Percentiles rank a stretch among this genome's conserved stretches.
These are phyloP conservation scores for Paramyrothecium sp. DNA, from an alignment of 2,329 filamentous ascomycete species.

Conservation along the genomic window DNA sequence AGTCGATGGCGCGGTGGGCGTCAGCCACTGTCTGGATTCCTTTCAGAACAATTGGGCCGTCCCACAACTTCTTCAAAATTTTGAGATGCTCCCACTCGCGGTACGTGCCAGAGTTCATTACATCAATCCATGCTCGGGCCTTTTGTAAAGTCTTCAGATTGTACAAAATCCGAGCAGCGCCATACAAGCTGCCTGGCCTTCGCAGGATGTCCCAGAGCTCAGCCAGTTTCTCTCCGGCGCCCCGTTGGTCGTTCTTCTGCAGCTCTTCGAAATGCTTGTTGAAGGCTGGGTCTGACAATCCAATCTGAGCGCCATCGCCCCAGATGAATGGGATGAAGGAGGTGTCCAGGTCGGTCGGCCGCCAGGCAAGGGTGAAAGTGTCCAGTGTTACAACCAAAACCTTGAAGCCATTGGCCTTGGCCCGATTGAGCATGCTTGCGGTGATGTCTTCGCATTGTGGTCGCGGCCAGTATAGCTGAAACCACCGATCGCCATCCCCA, in stretches of 20 bases:
- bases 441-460: constrained; percentile 60
- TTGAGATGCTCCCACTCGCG: constrained; percentile 62
- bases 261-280: constrained; percentile 14
- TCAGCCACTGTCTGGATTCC: constrained; percentile 39
- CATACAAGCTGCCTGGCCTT: constrained; percentile 17
- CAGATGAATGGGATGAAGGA: constrained; percentile 60
- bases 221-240: constrained; percentile 8
- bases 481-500: constrained; percentile 62
- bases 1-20: constrained; percentile 32
- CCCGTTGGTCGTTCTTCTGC: constrained; percentile 12
- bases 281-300: constrained; percentile 68
- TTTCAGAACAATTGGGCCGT: constrained; percentile 47
- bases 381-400: constrained; percentile 72
- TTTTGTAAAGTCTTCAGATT: constrained; percentile 10
- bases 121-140: constrained; percentile 19
- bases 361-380: constrained; percentile 67
- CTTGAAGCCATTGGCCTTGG: constrained; percentile 59
- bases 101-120: constrained; percentile 33
- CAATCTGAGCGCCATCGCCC: constrained; percentile 58
- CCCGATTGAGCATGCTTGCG: constrained; percentile 58
- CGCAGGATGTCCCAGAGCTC: constrained; percentile 17
- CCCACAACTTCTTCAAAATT: constrained; percentile 59
- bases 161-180: constrained; percentile 9
- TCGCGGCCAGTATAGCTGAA: constrained; percentile 71
- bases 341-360: constrained; percentile 65